A percentile compares a stretch with the other conserved stretches of the same genome.
Conservation (phyloP, 148 eudicot genomes). For the Chenopodium berlandieri region DNA sequence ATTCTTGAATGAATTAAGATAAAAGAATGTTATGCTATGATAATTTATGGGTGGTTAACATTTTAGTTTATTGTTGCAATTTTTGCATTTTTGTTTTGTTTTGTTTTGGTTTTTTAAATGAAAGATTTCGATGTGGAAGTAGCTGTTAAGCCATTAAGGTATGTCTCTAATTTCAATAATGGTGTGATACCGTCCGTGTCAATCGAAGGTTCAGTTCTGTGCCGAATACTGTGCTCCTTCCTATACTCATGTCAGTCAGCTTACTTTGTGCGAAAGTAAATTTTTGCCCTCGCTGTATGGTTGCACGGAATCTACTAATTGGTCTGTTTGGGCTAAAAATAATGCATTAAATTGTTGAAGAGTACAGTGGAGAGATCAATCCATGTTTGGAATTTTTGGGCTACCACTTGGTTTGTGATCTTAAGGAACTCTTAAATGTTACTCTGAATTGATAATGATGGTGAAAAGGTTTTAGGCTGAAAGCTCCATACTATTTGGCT, state of each 20-base stretch:
- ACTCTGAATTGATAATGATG: too few relatives aligned
- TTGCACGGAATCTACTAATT: neutral
- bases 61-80: neutral
- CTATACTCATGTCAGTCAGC: neutral
- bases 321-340: neutral
- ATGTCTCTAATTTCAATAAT: neutral
- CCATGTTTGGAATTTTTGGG: neutral
- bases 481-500: neutral
- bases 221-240: neutral
- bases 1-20: slow-evolving; percentile 1
- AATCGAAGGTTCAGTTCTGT: neutral
- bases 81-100: neutral
- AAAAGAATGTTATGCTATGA: neutral
- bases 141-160: neutral
- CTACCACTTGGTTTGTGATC: neutral
- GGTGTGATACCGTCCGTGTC: neutral
- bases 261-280: neutral
- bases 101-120: neutral
- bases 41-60: neutral
- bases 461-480: neutral
- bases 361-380: neutral
- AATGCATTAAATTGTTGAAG: neutral
- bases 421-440: neutral
- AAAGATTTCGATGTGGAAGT: neutral
- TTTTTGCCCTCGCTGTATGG: neutral